phyloP scores from a whole-genome alignment of 352 stramenopile species.

The Phytophthora europaea region DNA sequence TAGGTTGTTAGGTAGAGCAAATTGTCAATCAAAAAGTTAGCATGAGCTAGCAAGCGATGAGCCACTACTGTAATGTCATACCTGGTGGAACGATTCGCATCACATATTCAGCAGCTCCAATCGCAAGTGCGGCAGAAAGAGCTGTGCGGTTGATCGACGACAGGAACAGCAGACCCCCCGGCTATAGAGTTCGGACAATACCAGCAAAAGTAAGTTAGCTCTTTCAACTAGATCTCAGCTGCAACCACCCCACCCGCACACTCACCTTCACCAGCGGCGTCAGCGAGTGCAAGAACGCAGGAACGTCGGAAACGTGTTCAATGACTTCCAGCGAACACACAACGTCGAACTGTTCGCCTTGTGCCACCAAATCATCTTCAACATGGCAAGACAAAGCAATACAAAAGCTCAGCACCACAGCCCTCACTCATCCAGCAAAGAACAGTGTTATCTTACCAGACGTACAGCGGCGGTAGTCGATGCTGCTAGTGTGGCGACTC shows the following conservation, averaged over 20 bases:
- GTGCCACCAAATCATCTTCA: slow-evolving; percentile 76
- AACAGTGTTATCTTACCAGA: slow-evolving; percentile 48
- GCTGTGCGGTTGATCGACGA: slow-evolving; percentile 89
- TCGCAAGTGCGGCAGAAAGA: slow-evolving; percentile 70
- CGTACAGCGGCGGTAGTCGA: slow-evolving; percentile 87
- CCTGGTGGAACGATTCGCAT: slow-evolving; percentile 77
- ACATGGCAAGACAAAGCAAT: neutral
- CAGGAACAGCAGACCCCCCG: slow-evolving; percentile 82
- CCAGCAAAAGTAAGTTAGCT: neutral
- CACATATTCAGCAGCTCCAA: slow-evolving; percentile 84
- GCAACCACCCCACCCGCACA: neutral
- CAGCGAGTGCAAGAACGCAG: slow-evolving; percentile 76
- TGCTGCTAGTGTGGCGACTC: slow-evolving; percentile 64
- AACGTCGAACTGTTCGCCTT: slow-evolving; percentile 83
- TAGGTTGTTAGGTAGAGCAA: neutral
- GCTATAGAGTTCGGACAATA: slow-evolving; percentile 37
- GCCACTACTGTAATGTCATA: neutral
- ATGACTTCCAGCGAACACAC: slow-evolving; percentile 90
- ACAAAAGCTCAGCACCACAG: slow-evolving; percentile 16
- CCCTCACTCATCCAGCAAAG: neutral
- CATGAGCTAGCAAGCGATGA: neutral
- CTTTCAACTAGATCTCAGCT: neutral
- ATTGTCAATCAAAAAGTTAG: too few species aligned
- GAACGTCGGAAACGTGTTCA: slow-evolving; percentile 82
- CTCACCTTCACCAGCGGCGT: slow-evolving; percentile 84